Base-by-base conservation (phyloP, 2,329 filamentous ascomycete species). In the Colletotrichum aenigma region DNA sequence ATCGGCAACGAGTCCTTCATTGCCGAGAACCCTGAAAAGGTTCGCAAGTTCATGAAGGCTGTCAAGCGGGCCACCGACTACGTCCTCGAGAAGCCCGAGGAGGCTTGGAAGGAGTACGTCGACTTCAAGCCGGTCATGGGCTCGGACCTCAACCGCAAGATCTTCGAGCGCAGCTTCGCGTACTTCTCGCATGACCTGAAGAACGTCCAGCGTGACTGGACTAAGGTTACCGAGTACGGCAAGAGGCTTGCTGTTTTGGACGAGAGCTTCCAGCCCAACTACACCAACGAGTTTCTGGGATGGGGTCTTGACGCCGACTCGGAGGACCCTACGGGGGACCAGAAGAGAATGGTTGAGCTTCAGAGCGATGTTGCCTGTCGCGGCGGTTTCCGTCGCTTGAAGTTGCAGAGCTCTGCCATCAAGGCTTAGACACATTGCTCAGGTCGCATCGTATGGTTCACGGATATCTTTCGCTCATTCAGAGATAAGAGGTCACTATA, bases 1-100 rank as follows among this genome's bases (percentile, higher is more conserved):
- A 96, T 96, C 78, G 94, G 92, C 80, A 95, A 96, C 84, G 93
- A 95, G 80, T 81, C 81, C 10, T 96, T 96, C 85, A 84, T 95
- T 60, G 82, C 86, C n/a, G 86, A 90, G 75, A 91, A 95, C 84
- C 91, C 91, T 0, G 92, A 91, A 2, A 92, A 93, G 82, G 91
- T 94, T 4, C 84, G 85, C 74, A 90, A 91, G 58, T 96, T 96
- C 85, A 88, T 95, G 86, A 90, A 89, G 61, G 94, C 94, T 32
- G 91, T 94, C 81, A 96, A 96, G 88, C 89, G 88, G 55, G 94
- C 94, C 4, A 96, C 94, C 1, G 93, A 95, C 83, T 92, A 91
- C 77, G 92, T 96, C 55, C 88, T 96, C 15, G 87, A 90, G 2
- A 83, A 91, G 71, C 94, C 94, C 0, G 88, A 89, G 61, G 81